These are phyloP conservation scores for Fusarium tanahbumbuense DNA, from an alignment of 2,329 filamentous ascomycete species.

Conservation along the genomic window DNA sequence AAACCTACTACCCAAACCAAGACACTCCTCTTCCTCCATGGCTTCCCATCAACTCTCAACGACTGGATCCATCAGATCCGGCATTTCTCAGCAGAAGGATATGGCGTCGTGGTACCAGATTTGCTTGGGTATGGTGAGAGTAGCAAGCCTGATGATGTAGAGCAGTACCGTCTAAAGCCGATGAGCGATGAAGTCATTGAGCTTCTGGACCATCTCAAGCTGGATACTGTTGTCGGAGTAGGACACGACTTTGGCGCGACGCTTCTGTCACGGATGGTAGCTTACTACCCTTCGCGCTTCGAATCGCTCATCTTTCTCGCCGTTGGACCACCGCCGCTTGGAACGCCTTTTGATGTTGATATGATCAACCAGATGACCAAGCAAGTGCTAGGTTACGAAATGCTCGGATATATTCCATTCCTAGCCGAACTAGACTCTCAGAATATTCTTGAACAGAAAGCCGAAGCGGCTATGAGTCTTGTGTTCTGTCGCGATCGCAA, in stretches of 20 bases:
- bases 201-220: slow-evolving; percentile 47
- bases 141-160: slow-evolving; percentile 46
- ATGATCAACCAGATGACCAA: slow-evolving; percentile 50
- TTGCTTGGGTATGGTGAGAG: slow-evolving; percentile 55
- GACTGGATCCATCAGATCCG: slow-evolving; percentile 58
- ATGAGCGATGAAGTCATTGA: slow-evolving; percentile 51
- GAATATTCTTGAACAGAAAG: slow-evolving; percentile 39
- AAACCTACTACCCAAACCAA: slow-evolving; percentile 29
- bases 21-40: slow-evolving; percentile 61
- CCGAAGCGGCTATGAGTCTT: slow-evolving; percentile 45
- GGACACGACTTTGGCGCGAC: slow-evolving; percentile 54
- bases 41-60: slow-evolving; percentile 59
- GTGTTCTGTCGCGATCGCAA: slow-evolving; percentile 44
- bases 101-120: slow-evolving; percentile 58
- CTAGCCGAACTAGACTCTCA: slow-evolving; percentile 37
- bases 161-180: slow-evolving; percentile 48
- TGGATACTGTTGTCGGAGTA: slow-evolving; percentile 57
- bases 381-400: slow-evolving; percentile 44
- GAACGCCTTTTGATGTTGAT: slow-evolving; percentile 47
- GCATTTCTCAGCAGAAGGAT: slow-evolving; percentile 50
- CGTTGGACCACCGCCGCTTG: slow-evolving; percentile 47
- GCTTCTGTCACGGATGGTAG: slow-evolving; percentile 46
- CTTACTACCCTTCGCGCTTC: slow-evolving; percentile 43
- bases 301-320: slow-evolving; percentile 45
- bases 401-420: slow-evolving; percentile 51